Evolutionary conservation across 495 filamentous ascomycete genomes (phyloP).

Genomic region (Gamarada debralockiae): DNA sequence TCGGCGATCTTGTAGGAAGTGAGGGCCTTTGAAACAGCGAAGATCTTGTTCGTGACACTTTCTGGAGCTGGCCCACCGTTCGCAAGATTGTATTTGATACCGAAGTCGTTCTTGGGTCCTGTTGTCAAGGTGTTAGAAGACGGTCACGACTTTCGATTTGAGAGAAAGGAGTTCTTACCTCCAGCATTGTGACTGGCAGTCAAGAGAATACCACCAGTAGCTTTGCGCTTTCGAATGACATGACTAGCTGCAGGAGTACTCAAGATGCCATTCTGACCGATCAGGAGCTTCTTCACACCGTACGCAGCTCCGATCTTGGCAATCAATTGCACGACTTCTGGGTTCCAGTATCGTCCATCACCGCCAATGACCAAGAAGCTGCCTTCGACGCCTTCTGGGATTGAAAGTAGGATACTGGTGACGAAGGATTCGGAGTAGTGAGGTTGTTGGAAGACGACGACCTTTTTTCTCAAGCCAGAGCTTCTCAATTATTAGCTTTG

Average conservation of each 20-base stretch:
- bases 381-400: slow-evolving; percentile 86
- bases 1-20: slow-evolving; percentile 88
- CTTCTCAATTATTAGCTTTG: slow-evolving; percentile 43
- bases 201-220: slow-evolving; percentile 93
- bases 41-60: slow-evolving; percentile 96
- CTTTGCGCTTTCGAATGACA: slow-evolving; percentile 86
- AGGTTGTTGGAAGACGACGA: slow-evolving; percentile 91
- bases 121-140: slow-evolving; percentile 5
- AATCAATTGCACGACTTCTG: slow-evolving; percentile 92
- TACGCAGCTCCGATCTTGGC: slow-evolving; percentile 96
- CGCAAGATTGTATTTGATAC: slow-evolving; percentile 98
- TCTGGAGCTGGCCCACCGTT: slow-evolving; percentile 96
- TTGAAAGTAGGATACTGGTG: slow-evolving; percentile 87
- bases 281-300: slow-evolving; percentile 96
- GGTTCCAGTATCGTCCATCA: slow-evolving; percentile 96
- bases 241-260: slow-evolving; percentile 95
- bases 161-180: slow-evolving; percentile 59
- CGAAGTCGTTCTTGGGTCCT: slow-evolving; percentile 93
- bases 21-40: slow-evolving; percentile 79
- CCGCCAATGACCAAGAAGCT: slow-evolving; percentile 95
- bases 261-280: slow-evolving; percentile 94
- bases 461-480: slow-evolving; percentile 97
- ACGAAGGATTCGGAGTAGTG: slow-evolving; percentile 97
- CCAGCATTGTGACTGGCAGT: slow-evolving; percentile 98
- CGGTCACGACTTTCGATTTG: background rate